These are phyloP conservation scores for Leucosporidium creatinivorum DNA, from an alignment of 768 basidiomycete genomes.

Conservation along the genomic window DNA sequence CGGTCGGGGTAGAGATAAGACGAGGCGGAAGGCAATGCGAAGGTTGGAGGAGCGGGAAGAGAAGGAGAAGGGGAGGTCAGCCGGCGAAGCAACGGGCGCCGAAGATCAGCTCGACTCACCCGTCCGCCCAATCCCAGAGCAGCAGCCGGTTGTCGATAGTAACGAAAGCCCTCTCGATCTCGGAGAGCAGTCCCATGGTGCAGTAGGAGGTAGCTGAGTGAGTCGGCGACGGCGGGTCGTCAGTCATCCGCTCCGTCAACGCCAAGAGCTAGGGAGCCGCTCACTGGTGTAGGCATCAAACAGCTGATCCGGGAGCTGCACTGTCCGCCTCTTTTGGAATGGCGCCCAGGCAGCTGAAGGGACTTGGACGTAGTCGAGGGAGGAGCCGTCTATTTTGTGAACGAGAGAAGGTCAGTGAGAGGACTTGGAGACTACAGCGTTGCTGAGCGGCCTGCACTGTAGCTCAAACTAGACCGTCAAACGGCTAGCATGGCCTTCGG, in stretches of 20 bases:
- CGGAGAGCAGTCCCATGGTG: constrained; percentile 57
- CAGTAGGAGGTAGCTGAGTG: constrained; percentile 21
- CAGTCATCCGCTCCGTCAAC: no score
- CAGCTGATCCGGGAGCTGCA: constrained; percentile 32
- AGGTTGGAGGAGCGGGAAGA: neutral
- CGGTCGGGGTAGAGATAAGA: neutral
- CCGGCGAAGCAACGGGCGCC: no score
- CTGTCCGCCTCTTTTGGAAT: constrained; percentile 34
- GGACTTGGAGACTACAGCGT: neutral
- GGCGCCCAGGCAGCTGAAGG: constrained; percentile 36
- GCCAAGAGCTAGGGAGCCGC: neutral
- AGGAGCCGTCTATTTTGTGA: constrained; percentile 26
- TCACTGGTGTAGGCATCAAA: constrained; percentile 35
- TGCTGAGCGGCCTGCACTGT: neutral
- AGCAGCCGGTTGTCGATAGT: constrained; percentile 89
- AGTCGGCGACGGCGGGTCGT: no score
- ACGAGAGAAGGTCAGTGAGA: neutral
- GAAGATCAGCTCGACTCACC: constrained; percentile 51
- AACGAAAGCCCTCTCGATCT: constrained; percentile 92
- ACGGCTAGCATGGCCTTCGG: neutral
- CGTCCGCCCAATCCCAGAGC: constrained; percentile 92
- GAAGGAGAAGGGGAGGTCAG: neutral
- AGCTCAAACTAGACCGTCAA: neutral
- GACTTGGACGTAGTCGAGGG: constrained; percentile 33
- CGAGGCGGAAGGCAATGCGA: neutral